Evolutionary conservation across 2,329 filamentous ascomycete species (phyloP).

Genomic region (Nectriaceae sp.): DNA sequence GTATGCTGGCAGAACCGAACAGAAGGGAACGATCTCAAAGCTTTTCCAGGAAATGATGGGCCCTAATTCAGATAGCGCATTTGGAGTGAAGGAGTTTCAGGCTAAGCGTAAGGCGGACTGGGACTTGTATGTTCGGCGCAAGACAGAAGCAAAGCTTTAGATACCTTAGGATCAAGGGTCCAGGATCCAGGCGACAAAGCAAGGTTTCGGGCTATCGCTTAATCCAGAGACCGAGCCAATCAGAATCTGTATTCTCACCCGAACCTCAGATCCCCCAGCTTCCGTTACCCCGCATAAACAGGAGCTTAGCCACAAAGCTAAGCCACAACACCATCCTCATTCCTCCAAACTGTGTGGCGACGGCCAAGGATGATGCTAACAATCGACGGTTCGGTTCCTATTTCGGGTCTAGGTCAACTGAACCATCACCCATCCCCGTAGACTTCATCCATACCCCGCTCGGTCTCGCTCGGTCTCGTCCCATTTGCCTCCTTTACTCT

Average conservation of each 20-base stretch:
- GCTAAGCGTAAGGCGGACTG: conserved; percentile 19
- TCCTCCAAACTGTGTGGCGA: too few relatives aligned
- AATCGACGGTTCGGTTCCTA: too few relatives aligned
- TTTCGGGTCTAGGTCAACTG: too few relatives aligned
- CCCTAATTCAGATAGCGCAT: conserved; percentile 8
- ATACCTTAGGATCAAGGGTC: neutral
- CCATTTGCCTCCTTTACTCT: neutral
- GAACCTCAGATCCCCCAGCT: neutral
- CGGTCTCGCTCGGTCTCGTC: neutral
- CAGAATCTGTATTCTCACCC: too few relatives aligned
- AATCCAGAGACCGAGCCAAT: conserved; percentile 6
- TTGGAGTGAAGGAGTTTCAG: conserved; percentile 20
- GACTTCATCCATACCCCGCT: neutral
- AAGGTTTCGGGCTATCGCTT: conserved; percentile 6
- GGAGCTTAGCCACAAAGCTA: too few relatives aligned
- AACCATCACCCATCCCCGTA: too few relatives aligned
- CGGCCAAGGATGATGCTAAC: too few relatives aligned
- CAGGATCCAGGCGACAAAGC: conserved; percentile 1
- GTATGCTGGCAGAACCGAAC: conserved; percentile 5
- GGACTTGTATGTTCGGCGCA: conserved; percentile 5
- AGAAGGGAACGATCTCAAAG: conserved; percentile 11
- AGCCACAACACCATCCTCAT: too few relatives aligned
- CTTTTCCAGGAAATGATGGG: conserved; percentile 21
- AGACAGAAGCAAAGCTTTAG: conserved; percentile 7
- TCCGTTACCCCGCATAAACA: neutral